A percentile compares a stretch with the other conserved stretches of the same genome.
Evolutionary conservation across 139 green algal species (phyloP).

Genomic region (Haematococcus sp.): DNA sequence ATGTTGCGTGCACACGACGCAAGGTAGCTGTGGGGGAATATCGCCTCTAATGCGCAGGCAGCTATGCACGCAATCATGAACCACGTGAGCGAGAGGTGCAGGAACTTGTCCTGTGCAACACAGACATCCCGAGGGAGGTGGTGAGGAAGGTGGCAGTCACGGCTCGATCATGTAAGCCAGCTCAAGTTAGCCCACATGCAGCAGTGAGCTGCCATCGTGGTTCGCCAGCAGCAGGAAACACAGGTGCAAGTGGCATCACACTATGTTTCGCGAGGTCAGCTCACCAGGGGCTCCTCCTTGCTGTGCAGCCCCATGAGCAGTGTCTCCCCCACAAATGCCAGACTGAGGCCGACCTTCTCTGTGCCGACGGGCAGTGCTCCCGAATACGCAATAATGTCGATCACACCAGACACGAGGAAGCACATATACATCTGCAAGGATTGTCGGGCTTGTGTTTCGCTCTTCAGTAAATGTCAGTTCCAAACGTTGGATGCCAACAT

Average conservation of each 20-base stretch:
- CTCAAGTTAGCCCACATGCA: too few species aligned
- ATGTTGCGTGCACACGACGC: neutral
- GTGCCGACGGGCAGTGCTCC: neutral
- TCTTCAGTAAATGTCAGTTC: too few species aligned
- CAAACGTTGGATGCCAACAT: too few species aligned
- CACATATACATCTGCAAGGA: slow-evolving; percentile 13
- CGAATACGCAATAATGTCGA: neutral
- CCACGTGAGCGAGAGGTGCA: neutral
- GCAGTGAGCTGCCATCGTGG: too few species aligned
- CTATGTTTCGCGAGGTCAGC: neutral
- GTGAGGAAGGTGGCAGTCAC: too few species aligned
- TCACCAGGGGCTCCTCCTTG: slow-evolving; percentile 6
- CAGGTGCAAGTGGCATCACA: neutral
- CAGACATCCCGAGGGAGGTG: neutral
- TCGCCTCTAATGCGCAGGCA: neutral
- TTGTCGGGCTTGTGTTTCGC: too few species aligned
- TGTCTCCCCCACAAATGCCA: slow-evolving; percentile 5
- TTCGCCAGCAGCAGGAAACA: too few species aligned
- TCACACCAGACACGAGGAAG: slow-evolving; percentile 4
- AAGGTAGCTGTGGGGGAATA: neutral
- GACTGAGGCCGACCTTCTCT: neutral
- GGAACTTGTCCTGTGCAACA: neutral
- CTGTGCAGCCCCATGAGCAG: slow-evolving; percentile 6
- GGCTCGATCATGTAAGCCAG: too few species aligned
- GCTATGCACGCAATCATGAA: neutral